Percentiles rank a stretch among this genome's conserved stretches.
Conservation (phyloP, 2,329 filamentous ascomycete species). For the Cladosporium sp. region DNA sequence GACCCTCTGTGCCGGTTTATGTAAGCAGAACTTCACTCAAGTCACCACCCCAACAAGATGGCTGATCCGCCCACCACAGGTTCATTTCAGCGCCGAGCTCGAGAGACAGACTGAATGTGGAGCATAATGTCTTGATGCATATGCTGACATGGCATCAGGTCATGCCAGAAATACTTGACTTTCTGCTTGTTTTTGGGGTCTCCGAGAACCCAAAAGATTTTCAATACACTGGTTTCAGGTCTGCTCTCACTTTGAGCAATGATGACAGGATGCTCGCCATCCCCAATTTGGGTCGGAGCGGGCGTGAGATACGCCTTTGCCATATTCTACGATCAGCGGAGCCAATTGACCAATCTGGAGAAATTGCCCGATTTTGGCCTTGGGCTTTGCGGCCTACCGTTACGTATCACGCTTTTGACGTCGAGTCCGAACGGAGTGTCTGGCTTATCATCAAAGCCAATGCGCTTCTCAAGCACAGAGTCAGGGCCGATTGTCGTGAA, state of each 20-base stretch:
- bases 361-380: constrained; percentile 11
- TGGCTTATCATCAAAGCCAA: constrained; percentile 38
- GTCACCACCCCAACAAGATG: background rate
- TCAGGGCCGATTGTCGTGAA: constrained; percentile 13
- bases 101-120: background rate
- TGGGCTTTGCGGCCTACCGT: constrained; percentile 36
- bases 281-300: constrained; percentile 31
- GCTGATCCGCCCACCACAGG: background rate
- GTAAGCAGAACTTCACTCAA: background rate
- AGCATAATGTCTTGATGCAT: background rate
- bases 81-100: constrained; percentile 1
- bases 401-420: constrained; percentile 36
- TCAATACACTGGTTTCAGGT: constrained; percentile 33
- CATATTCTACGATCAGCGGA: constrained; percentile 36
- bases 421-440: constrained; percentile 15
- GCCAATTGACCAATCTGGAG: constrained; percentile 12
- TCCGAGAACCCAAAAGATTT: constrained; percentile 30
- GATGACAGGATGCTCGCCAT: constrained; percentile 16
- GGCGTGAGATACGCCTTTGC: constrained; percentile 31
- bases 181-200: constrained; percentile 34
- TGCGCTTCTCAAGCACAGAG: constrained; percentile 26
- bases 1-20: background rate
- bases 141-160: constrained; percentile 31
- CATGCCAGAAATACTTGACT: constrained; percentile 32
- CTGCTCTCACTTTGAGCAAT: constrained; percentile 21